A percentile compares a stretch with the other conserved stretches of the same genome.
Conservation (phyloP, 192 early-diverging fungal species). For the Entophlyctis luteolus region DNA sequence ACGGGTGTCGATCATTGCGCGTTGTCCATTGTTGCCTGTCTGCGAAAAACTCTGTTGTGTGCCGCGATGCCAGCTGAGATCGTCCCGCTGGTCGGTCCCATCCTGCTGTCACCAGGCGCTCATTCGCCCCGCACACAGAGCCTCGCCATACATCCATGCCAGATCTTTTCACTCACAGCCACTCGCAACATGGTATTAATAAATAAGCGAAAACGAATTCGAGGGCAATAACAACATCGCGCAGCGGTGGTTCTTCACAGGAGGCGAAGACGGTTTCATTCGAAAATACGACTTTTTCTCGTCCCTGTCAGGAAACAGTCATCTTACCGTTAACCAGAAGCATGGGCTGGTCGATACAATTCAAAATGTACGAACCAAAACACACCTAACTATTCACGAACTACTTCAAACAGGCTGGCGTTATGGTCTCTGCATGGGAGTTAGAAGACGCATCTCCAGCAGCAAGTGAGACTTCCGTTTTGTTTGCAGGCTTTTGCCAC, state of each 20-base stretch:
- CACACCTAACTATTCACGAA: too few species aligned
- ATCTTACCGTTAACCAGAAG: conserved; percentile 79
- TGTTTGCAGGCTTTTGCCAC: not conserved
- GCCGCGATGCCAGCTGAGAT: too few species aligned
- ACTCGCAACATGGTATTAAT: conserved; percentile 25
- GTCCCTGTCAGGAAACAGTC: conserved; percentile 75
- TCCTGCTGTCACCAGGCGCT: too few species aligned
- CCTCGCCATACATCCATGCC: conserved; percentile 19
- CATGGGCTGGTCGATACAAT: conserved; percentile 85
- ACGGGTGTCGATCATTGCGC: too few species aligned
- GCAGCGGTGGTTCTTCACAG: conserved; percentile 51
- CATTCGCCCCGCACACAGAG: too few species aligned
- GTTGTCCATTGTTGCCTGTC: too few species aligned
- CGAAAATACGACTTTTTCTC: conserved; percentile 89
- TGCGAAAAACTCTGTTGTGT: too few species aligned
- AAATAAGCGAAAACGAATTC: not conserved
- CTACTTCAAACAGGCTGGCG: conserved; percentile 60
- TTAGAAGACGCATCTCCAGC: conserved; percentile 64
- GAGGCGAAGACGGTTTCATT: conserved; percentile 87
- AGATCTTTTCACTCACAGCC: conserved; percentile 3
- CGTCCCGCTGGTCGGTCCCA: too few species aligned
- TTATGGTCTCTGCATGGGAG: conserved; percentile 78
- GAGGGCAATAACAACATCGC: too few species aligned
- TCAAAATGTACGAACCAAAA: conserved; percentile 52
- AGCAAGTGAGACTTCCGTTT: not conserved